Base-by-base conservation (phyloP, 208 protist genomes). In the Leishmania guyanensis region DNA sequence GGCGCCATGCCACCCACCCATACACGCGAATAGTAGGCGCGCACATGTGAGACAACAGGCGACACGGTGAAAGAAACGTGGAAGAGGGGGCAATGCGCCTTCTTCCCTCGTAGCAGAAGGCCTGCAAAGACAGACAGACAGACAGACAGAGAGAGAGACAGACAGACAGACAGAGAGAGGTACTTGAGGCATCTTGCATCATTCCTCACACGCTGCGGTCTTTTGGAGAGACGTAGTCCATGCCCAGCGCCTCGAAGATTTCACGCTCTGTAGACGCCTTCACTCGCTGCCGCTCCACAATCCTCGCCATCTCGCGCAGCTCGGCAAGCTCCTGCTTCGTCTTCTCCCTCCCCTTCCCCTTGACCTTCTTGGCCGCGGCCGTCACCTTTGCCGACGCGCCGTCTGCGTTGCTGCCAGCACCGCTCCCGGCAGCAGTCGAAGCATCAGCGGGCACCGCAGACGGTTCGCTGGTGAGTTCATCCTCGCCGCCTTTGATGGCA, bases 231-330 rank as follows among this genome's bases (percentile, higher is more conserved):
- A 97, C 91, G 79, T 96, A 97, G 39, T 85, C 74, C 90, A 96
- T 96, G 12, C 88, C 90, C 3, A 97, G 70, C 2, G 90, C 91
- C 51, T 89, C 88, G 80, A 97, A 97, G 1, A 97, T 87, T 39
- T 95, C 94, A 60, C 88, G 84, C 77, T 97, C 94, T 0, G 86
- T 84, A 22, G 66, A 76, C 56, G 92, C 92, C 85, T 89, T 88
- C 80, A 97, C 91, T 2, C 93, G 91, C 43, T 91, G 88, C 20
- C 77, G 29, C 77, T 95, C 91, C 48, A 97, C 90, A 12, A 92
- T 72, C 68, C 84, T 81, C 77, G 83, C 87, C 68, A 93, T 75
- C 54, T 84, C 87, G 2, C 78, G 77, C 65, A 97, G 58, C 80
- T 91, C 91, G 29, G 82, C 73, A 26, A 90, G 36, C 69, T 92